phyloP scores from a whole-genome alignment of 371 early-diverging fungal genomes.

The Rhizopus delemar region DNA sequence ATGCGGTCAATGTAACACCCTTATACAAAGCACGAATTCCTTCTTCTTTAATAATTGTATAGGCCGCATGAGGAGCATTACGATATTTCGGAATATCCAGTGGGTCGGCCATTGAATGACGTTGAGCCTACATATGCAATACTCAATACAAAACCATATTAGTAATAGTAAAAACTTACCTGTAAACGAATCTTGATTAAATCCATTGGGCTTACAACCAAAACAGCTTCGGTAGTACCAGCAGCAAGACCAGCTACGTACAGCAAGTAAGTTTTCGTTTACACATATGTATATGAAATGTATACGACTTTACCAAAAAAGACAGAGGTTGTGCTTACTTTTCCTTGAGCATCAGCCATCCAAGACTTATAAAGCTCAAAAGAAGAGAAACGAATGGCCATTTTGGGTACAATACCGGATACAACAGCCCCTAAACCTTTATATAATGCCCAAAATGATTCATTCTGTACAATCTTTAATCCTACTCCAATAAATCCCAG shows the following conservation, averaged over 20 bases:
- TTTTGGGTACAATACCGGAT: constrained; percentile 96
- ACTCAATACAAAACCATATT: background rate
- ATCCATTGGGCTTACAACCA: constrained; percentile 97
- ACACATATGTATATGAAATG: too few relatives aligned
- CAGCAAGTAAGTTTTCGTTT: too few relatives aligned
- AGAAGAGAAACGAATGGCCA: constrained; percentile 98
- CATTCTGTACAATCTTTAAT: constrained; percentile 80
- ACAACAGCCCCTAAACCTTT: constrained; percentile 98
- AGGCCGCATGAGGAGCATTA: constrained; percentile 92
- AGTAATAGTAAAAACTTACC: constrained; percentile 16
- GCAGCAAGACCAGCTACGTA: constrained; percentile 88
- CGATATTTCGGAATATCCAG: constrained; percentile 96
- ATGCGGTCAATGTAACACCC: constrained; percentile 92
- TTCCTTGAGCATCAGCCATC: constrained; percentile 73
- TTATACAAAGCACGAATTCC: constrained; percentile 91
- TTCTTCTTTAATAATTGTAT: constrained; percentile 90
- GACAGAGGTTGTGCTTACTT: constrained; percentile 68
- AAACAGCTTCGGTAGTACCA: constrained; percentile 93
- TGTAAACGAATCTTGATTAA: constrained; percentile 96
- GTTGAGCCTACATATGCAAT: constrained; percentile 63
- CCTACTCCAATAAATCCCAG: constrained; percentile 85
- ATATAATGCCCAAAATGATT: constrained; percentile 90
- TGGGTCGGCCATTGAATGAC: constrained; percentile 95
- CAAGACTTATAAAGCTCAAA: constrained; percentile 92
- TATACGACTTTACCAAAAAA: constrained; percentile 68